Conservation (phyloP, 129 eudicot genomes). For the Centella asiatica region DNA sequence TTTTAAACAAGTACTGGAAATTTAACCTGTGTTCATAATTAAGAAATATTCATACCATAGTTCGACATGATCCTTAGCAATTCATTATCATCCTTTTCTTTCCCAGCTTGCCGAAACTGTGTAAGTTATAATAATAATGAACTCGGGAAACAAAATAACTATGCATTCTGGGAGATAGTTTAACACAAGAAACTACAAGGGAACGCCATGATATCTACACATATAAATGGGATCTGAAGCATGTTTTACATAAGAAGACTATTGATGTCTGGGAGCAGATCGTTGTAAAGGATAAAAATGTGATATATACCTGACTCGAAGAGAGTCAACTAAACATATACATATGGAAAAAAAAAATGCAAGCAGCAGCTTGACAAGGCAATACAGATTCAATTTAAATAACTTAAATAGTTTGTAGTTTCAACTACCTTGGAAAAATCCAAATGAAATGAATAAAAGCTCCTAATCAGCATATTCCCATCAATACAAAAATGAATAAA, state of each 20-base stretch:
- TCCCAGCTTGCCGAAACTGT: conserved; percentile 81
- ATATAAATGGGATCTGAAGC: not conserved
- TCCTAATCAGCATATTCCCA: no score
- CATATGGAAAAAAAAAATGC: not conserved
- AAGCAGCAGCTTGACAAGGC: not conserved
- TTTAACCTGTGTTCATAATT: not conserved
- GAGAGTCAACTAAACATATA: no score
- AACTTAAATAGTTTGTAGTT: not conserved
- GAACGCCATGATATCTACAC: no score
- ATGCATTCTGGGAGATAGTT: not conserved
- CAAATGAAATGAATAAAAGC: no score
- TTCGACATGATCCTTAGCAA: conserved; percentile 72
- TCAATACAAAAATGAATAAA: no score
- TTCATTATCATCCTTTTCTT: conserved; percentile 45
- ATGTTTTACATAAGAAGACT: not conserved
- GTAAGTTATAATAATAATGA: not conserved
- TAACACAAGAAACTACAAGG: not conserved
- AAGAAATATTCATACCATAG: conserved; percentile 46
- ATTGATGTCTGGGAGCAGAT: not conserved
- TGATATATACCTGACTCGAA: no score
- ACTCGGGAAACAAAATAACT: not conserved
- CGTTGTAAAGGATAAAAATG: not conserved
- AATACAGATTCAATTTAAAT: not conserved
- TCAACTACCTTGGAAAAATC: not conserved
- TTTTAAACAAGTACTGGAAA: no score